Evolutionary conservation across 225 moss, liverwort and hornwort species (phyloP), one percentile per base, ranked within the genome.

Genomic region (Neckera pumila): DNA sequence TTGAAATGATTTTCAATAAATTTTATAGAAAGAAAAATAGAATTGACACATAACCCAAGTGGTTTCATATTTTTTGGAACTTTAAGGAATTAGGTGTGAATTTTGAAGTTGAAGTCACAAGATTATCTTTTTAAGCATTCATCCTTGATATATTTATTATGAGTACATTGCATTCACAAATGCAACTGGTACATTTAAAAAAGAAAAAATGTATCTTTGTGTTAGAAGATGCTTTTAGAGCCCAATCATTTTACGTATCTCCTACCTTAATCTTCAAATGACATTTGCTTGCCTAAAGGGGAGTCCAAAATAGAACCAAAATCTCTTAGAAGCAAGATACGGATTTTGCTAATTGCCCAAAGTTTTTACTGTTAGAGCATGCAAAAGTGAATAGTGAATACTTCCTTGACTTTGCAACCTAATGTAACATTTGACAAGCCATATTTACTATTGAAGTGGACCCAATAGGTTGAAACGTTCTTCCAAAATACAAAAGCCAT

Each of bases 221-320:
- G n/a, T n/a, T n/a, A n/a, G n/a, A n/a, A n/a, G n/a, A n/a, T n/a
- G 0, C 15, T 42, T 71, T 42, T 27, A 71, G 42, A 71, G 27
- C 0, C 27, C 2, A 42, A 1, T 42, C 15, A 42, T 42, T 71
- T 71, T 15, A 15, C 9, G 27, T 0, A 26, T 9, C 26, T 26
- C 23, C 3, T 26, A 26, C 5, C 2, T 42, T 40, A 70, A 40
- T 1, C 8, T 0, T 25, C 5, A 14, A 40, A 40, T 1, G 0
- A 40, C 8, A 14, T 14, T 26, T 1, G 15, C 5, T 42, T 42
- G 15, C 15, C 5, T 5, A 71, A 2, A 40, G 1, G 12, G 13
- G 14, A 70, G 14, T 65, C 3, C 19, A 36, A 12, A 67, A 2
- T 0, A 2, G 7, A 67, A 22, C 26, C 0, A 71, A 42, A 42